Base-by-base conservation (phyloP, 1,284 basidiomycete species). In the Exobasidium cylindrosporum region DNA sequence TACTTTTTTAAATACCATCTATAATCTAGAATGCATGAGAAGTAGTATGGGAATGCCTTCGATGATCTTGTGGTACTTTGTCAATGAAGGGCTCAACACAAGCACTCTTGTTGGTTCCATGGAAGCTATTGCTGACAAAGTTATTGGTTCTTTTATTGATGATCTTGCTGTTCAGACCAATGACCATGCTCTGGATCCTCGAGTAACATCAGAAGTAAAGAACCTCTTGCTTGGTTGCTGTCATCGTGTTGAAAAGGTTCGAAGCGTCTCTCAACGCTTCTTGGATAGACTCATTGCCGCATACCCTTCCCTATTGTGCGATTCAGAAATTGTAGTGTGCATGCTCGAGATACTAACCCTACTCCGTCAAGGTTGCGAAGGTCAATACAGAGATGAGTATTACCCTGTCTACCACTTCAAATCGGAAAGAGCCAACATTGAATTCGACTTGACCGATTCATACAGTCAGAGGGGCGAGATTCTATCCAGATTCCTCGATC, bases 231-330 rank as follows among this genome's bases (percentile, higher is more conserved):
- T 93, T 4, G 85, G 84, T 35, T 89, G 89, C 78, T 92, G 91
- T 4, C 92, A 97, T 80, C 86, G 91, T 14, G 86, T 92, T 60
- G 83, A 85, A 35, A 89, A 89, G 77, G 90, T 90, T 58, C 86
- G 95, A 45, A 87, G 89, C 43, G 84, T 91, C 24, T 91, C 95
- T 0, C 85, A 88, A 58, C 87, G 86, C 78, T 96, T 91, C 76
- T 84, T 96, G 28, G 87, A 93, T 80, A 86, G 88, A 44, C 83
- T 98, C 50, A 87, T 97, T 68, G 88, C 87, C n/a, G 91, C 90
- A 1, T 96, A 97, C 81, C 94, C 96, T 0, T 92, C 92, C 6
- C 83, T 98, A 63, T 89, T 97, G 85, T 97, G 94, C 81, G 89
- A 95, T 77, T 86, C 88, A 11, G 85, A 88, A 13, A 85, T 97